phyloP scores from a whole-genome alignment of 1,139 yeast genomes.

The Hyphopichia khmerensis region DNA sequence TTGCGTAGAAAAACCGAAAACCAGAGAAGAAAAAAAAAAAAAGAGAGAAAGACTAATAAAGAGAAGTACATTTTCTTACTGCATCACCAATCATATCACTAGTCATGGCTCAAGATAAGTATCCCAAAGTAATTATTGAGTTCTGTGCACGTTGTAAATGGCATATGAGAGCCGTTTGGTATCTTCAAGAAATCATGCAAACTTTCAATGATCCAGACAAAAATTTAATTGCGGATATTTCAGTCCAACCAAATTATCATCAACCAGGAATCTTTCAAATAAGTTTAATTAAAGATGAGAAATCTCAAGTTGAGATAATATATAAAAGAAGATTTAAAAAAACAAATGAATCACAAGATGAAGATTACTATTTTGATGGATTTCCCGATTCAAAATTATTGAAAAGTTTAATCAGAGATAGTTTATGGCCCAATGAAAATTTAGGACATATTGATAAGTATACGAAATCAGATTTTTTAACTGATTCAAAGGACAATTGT shows the following conservation, averaged over 20 bases:
- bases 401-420: constrained; percentile 34
- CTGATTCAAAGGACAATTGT: neutral
- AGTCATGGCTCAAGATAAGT: too few relatives aligned
- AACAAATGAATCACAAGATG: constrained; percentile 24
- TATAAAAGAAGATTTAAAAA: constrained; percentile 41
- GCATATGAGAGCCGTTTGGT: constrained; percentile 51
- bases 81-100: too few relatives aligned
- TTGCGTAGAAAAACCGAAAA: too few relatives aligned
- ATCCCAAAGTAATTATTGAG: constrained; percentile 36
- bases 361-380: constrained; percentile 39
- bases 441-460: constrained; percentile 37
- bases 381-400: constrained; percentile 47
- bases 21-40: too few relatives aligned
- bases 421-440: constrained; percentile 25
- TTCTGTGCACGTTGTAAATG: constrained; percentile 48
- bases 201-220: constrained; percentile 36
- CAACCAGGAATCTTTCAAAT: constrained; percentile 42
- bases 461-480: constrained; percentile 6
- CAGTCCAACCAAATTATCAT: constrained; percentile 39
- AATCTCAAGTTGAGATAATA: constrained; percentile 17
- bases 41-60: too few relatives aligned
- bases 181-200: constrained; percentile 42
- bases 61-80: too few relatives aligned
- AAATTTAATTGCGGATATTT: constrained; percentile 29
- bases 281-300: constrained; percentile 10